Base-by-base conservation (phyloP, 1,284 basidiomycete species). In the Irpex sp. region DNA sequence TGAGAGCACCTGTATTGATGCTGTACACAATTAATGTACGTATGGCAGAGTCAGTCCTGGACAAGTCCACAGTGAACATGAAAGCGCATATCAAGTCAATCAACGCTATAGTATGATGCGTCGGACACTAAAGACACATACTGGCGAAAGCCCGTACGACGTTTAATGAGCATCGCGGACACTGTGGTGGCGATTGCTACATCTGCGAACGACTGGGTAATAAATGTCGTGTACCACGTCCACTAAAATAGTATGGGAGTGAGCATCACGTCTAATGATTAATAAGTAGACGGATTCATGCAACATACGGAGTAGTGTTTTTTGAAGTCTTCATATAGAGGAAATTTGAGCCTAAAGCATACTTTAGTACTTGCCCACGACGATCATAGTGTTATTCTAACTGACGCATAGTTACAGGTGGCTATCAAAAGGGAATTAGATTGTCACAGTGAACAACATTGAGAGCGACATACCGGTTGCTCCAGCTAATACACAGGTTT, bases 141-240 rank as follows among this genome's bases (percentile, higher is more conserved):
- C 60, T 47, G n/a, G 13, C 36, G 56, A n/a, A 57, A 62, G 8
- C 60, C 54, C 21, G 60, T 57, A 7, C 60, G 36, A 4, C 55
- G 54, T 11, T 19, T 49, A 26, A 57, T 57, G 36, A 62, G 60
- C 13, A 57, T 34, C 4, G 31, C 19, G 17, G 54, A 57, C 7
- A 62, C 52, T 6, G 26, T 17, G 15, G 36, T 54, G 6, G 60
- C 54, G 54, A 62, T 62, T 13, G 60, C 55, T 21, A 54, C 49
- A 15, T 62, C 60, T 17, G 40, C 17, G 40, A 62, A 56, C 8
- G 54, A 54, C 21, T 62, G 60, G 2, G 48, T 7, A 13, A 37
- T 49, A 36, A 62, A 57, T 5, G 40, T 57, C 15, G 40, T n/a
- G 17, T 62, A 62, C 60, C 60, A 62, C 5, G 57, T 8, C 60